Evolutionary conservation across 768 basidiomycete genomes (phyloP).

Genomic region (Suillus hirtellus): DNA sequence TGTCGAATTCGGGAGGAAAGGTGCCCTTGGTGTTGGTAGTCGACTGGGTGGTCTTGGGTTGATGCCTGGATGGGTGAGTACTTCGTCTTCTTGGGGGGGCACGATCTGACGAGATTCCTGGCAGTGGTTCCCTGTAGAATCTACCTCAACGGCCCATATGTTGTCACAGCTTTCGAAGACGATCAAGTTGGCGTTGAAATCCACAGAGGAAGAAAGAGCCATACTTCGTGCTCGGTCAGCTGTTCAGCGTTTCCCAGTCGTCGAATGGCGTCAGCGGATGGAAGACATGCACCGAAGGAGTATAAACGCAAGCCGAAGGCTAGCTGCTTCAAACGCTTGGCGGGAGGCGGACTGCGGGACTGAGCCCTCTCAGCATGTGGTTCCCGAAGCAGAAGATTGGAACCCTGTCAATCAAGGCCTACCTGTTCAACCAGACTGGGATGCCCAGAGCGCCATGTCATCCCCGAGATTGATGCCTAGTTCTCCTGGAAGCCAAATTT

Average conservation of each 20-base stretch:
- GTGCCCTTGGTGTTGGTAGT: constrained; percentile 93
- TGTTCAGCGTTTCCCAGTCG: constrained; percentile 94
- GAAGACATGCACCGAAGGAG: constrained; percentile 93
- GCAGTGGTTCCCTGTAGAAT: constrained; percentile 97
- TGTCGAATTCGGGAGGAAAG: constrained; percentile 95
- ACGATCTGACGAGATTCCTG: constrained; percentile 4
- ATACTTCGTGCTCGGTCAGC: constrained; percentile 92
- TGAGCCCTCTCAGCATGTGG: constrained; percentile 37
- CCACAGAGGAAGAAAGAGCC: constrained; percentile 86
- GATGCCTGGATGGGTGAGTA: constrained; percentile 95
- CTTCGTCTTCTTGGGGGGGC: background rate
- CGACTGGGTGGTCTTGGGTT: constrained; percentile 92
- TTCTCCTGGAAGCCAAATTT: constrained; percentile 64
- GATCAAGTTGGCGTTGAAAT: constrained; percentile 91
- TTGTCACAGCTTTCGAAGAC: constrained; percentile 92
- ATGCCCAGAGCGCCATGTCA: constrained; percentile 55
- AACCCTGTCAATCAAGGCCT: constrained; percentile 64
- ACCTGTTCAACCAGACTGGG: constrained; percentile 79
- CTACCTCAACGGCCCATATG: constrained; percentile 90
- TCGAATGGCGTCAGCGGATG: constrained; percentile 95
- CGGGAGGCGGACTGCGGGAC: constrained; percentile 65
- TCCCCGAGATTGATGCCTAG: constrained; percentile 41
- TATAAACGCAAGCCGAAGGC: constrained; percentile 65
- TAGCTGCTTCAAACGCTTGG: constrained; percentile 79
- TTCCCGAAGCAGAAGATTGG: constrained; percentile 79